Conservation (phyloP, 2,329 filamentous ascomycete species). For the Paramyrothecium roridum region DNA sequence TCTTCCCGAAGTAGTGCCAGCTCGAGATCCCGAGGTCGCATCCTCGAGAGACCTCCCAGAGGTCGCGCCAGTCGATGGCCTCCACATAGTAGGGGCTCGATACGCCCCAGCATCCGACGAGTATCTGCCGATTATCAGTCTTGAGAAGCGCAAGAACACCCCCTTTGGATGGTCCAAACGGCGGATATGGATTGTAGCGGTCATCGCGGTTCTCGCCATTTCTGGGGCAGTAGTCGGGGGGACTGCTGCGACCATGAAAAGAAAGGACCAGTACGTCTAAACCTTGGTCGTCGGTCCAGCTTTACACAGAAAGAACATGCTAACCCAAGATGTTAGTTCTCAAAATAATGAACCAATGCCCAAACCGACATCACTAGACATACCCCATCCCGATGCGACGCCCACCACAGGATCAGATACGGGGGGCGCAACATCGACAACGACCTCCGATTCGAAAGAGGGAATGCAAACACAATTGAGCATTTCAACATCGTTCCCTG, state of each 20-base stretch:
- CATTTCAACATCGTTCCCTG: background rate
- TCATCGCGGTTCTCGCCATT: background rate
- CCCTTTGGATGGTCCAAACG: background rate
- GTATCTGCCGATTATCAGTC: too few relatives aligned
- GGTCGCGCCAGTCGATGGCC: too few relatives aligned
- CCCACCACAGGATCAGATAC: background rate
- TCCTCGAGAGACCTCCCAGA: too few relatives aligned
- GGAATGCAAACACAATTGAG: background rate
- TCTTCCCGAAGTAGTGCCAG: too few relatives aligned
- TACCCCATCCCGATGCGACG: background rate
- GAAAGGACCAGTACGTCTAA: background rate
- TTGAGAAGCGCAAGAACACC: too few relatives aligned
- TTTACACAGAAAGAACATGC: background rate
- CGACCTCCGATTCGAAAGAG: too few relatives aligned
- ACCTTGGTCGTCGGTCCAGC: background rate
- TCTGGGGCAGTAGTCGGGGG: background rate
- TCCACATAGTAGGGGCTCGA: too few relatives aligned
- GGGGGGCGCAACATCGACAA: too few relatives aligned
- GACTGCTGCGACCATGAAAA: background rate
- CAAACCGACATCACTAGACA: background rate
- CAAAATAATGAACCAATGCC: background rate
- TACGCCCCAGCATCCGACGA: too few relatives aligned
- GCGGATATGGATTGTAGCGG: constrained; percentile 1
- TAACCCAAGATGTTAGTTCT: background rate
- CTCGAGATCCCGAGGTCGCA: too few relatives aligned